These are phyloP conservation scores for Paracorniculantispora psalliotae DNA, from an alignment of 2,329 filamentous ascomycete species.

Conservation along the genomic window DNA sequence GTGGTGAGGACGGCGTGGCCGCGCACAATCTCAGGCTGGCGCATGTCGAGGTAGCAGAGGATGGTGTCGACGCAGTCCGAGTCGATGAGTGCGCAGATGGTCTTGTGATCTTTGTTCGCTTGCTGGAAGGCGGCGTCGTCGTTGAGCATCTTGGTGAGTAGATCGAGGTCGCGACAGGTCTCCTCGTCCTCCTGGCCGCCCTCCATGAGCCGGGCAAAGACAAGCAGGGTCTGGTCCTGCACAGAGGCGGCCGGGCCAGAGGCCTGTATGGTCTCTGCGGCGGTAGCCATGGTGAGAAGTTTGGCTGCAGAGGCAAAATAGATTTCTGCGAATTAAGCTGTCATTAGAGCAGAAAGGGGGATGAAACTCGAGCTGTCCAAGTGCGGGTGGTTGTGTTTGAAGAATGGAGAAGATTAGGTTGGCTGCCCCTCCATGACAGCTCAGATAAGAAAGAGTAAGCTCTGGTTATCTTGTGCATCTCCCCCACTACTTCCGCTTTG, in stretches of 20 bases:
- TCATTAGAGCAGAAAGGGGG: neutral
- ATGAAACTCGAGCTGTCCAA: neutral
- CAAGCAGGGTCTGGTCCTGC: constrained; percentile 65
- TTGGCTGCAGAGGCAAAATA: neutral
- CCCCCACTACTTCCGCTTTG: constrained; percentile 1
- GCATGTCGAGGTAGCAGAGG: constrained; percentile 79
- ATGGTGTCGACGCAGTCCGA: constrained; percentile 77
- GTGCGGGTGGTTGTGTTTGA: neutral
- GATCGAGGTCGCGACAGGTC: constrained; percentile 54
- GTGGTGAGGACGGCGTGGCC: constrained; percentile 78
- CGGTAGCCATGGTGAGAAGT: constrained; percentile 30
- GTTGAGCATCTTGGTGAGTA: constrained; percentile 55
- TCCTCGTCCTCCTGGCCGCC: constrained; percentile 78
- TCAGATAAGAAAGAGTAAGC: constrained; percentile 12
- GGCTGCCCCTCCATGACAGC: constrained; percentile 4
- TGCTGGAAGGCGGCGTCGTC: constrained; percentile 47
- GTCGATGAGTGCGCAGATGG: constrained; percentile 61
- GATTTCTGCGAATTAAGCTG: neutral
- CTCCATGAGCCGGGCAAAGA: constrained; percentile 86
- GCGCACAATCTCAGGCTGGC: constrained; percentile 66
- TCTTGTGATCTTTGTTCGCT: constrained; percentile 36
- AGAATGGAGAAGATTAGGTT: constrained; percentile 1
- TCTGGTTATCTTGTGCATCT: constrained; percentile 10
- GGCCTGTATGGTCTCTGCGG: constrained; percentile 27
- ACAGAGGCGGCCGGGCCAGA: constrained; percentile 31